Percentiles rank a stretch among this genome's conserved stretches.
Evolutionary conservation across 139 green algal species (phyloP).

Genomic region (Parachlorella kessleri): DNA sequence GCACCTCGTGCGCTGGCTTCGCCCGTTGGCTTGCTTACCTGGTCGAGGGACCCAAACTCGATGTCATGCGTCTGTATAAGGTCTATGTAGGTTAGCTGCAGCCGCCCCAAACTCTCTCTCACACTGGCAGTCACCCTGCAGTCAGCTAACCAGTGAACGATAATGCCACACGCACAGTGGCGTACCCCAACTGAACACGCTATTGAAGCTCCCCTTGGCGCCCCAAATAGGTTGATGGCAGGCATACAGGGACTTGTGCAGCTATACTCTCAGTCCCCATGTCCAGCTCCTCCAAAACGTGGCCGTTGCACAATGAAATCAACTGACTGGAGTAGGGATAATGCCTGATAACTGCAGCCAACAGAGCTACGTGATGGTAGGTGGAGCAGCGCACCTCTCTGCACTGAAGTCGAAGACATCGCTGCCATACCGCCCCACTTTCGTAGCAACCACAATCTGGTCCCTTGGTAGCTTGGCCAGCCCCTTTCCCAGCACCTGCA

Average conservation of each 20-base stretch:
- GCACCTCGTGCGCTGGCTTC: too few relatives aligned
- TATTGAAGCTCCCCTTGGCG: neutral
- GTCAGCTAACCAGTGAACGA: too few relatives aligned
- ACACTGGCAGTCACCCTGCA: constrained; percentile 71
- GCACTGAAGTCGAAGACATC: constrained; percentile 83
- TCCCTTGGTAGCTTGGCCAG: constrained; percentile 79
- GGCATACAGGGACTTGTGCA: neutral
- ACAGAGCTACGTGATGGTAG: too few relatives aligned
- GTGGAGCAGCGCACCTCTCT: too few relatives aligned
- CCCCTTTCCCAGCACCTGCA: constrained; percentile 74
- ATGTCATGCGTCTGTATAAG: constrained; percentile 96
- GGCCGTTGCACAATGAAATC: too few relatives aligned
- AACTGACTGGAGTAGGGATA: too few relatives aligned
- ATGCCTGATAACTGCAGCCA: too few relatives aligned
- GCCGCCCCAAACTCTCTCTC: constrained; percentile 72
- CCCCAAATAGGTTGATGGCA: neutral
- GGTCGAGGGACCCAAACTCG: constrained; percentile 87
- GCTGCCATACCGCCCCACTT: constrained; percentile 90
- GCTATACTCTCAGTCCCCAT: too few relatives aligned
- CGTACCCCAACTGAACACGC: neutral
- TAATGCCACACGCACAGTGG: too few relatives aligned
- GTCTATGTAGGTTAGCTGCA: constrained; percentile 88
- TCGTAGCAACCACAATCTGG: constrained; percentile 86
- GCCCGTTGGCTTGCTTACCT: constrained; percentile 62
- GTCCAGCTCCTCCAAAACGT: too few relatives aligned